Evolutionary conservation across 1,284 basidiomycete species (phyloP).

Genomic region (Fomitiporia mediterranea): DNA sequence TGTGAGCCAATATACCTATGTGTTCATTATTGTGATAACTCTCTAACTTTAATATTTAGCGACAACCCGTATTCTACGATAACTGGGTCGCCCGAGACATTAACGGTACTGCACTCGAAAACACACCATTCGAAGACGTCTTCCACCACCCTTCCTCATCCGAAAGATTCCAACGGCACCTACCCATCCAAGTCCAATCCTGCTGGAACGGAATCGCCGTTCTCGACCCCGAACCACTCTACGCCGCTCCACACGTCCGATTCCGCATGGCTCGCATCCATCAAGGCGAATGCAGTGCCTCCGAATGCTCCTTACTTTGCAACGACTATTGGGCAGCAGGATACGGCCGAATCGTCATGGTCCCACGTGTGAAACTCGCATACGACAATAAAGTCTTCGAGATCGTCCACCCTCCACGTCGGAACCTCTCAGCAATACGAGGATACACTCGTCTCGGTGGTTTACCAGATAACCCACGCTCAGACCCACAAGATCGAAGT

Average conservation of each 20-base stretch:
- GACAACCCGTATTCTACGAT: slow-evolving; percentile 91
- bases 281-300: slow-evolving; percentile 87
- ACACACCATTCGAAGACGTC: slow-evolving; percentile 89
- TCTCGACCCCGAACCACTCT: slow-evolving; percentile 90
- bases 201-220: slow-evolving; percentile 97
- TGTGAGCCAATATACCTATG: slow-evolving; percentile 36
- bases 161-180: slow-evolving; percentile 80
- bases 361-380: slow-evolving; percentile 90
- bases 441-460: slow-evolving; percentile 89
- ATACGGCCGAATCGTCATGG: slow-evolving; percentile 94
- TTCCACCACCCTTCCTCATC: slow-evolving; percentile 80
- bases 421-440: slow-evolving; percentile 90
- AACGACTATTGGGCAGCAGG: slow-evolving; percentile 93
- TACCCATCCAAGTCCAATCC: slow-evolving; percentile 91
- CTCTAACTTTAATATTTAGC: slow-evolving; percentile 32
- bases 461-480: slow-evolving; percentile 87
- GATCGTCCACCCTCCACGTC: slow-evolving; percentile 83
- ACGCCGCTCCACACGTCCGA: slow-evolving; percentile 79
- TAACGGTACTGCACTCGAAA: slow-evolving; percentile 94
- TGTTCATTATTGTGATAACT: background rate
- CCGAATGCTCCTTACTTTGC: slow-evolving; percentile 91
- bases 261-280: slow-evolving; percentile 88
- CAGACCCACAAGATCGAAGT: slow-evolving; percentile 89
- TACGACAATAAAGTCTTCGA: slow-evolving; percentile 94
- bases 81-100: slow-evolving; percentile 98